Evolutionary conservation across 495 filamentous ascomycete genomes (phyloP), one percentile per base, ranked within the genome.

Genomic region (Hypoxylon rickii): DNA sequence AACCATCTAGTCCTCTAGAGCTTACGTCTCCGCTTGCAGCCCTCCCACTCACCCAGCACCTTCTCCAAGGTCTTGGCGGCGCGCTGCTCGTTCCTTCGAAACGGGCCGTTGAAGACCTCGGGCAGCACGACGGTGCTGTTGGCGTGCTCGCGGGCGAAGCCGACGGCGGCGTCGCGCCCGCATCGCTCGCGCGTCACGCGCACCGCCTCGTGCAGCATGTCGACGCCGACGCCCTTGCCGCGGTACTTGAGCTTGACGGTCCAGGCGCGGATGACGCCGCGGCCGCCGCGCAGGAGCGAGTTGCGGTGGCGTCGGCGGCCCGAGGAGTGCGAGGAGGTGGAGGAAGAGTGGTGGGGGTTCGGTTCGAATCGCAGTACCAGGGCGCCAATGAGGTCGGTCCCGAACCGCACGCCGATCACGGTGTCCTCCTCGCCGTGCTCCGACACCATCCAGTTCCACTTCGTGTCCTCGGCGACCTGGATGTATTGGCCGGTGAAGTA

Each of bases 181-280:
- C 77, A 79, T 62, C 76, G 75, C 55, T 80, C 76, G 46, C 78
- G 75, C 44, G 80, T 81, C 38, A 86, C 50, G 49, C 69, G 71
- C 1, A 89, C 83, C 2, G 83, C 87, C 55, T 85, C 81, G 46
- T 86, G 79, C 45, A 95, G 70, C 66, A 96, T 70, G 18, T 80
- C 85, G 12, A 63, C 72, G 3, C 90, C 91, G 6, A 95, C 70
- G 0, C 90, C 90, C 44, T 76, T 76, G 3, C 80, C 72, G 10
- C 91, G 77, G 66, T 89, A 92, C 57, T 69, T 74, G 52, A 83
- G 54, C 65, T 79, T 76, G 0, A 90, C 87, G 2, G 89, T 89
- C 88, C 89, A 92, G 0, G 87, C 89, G 17, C 86, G 75, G 39
- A 93, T 84, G 13, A 88, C 70, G 3, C 76, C 80, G 44, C 70